Evolutionary conservation across 2,329 filamentous ascomycete genomes (phyloP).

Genomic region (Neonectria sp.): DNA sequence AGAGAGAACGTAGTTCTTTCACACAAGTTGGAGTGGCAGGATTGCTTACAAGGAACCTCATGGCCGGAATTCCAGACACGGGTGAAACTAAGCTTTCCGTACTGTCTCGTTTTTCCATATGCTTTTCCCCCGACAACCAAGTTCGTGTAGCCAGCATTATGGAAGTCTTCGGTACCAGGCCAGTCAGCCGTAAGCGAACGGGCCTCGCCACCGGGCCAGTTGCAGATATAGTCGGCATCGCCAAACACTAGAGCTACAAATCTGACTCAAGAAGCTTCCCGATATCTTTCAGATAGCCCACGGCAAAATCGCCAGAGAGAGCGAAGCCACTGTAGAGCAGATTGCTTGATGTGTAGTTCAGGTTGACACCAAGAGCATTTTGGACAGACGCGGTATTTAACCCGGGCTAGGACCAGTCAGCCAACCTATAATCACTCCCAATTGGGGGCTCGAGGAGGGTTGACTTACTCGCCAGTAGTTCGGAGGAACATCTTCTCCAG

Average conservation of each 20-base stretch:
- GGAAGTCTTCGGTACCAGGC: constrained; percentile 10
- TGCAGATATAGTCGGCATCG: constrained; percentile 34
- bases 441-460: background rate
- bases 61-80: constrained; percentile 31
- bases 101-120: constrained; percentile 31
- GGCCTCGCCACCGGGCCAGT: constrained; percentile 32
- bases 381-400: constrained; percentile 28
- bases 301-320: constrained; percentile 22
- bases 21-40: background rate
- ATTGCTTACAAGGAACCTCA: constrained; percentile 26
- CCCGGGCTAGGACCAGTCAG: background rate
- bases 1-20: background rate
- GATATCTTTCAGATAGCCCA: constrained; percentile 21
- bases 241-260: constrained; percentile 28
- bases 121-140: constrained; percentile 19
- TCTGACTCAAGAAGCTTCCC: constrained; percentile 24
- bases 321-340: constrained; percentile 24
- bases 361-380: constrained; percentile 23
- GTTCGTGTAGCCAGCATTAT: constrained; percentile 23
- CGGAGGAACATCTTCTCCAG: constrained; percentile 23
- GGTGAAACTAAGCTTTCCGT: constrained; percentile 30
- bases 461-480: constrained; percentile 25
- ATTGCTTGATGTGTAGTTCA: constrained; percentile 32
- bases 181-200: constrained; percentile 23
- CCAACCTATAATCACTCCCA: background rate